These are phyloP conservation scores for Emmonsia crescens DNA, from an alignment of 2,329 filamentous ascomycete genomes.

Conservation along the genomic window DNA sequence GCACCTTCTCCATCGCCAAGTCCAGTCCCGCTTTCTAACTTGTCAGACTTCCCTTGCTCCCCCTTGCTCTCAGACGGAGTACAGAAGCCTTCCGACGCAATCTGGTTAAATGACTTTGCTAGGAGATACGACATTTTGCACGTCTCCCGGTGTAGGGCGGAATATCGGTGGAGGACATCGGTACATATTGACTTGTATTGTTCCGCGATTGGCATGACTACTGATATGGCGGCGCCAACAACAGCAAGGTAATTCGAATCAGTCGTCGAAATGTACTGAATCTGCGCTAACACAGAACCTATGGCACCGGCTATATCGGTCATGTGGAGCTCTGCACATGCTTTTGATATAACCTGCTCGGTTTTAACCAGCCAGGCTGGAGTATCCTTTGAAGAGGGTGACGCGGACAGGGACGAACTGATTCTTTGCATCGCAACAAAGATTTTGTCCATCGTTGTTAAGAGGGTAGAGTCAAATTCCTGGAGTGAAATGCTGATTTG, in stretches of 20 bases:
- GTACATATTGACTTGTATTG: conserved; percentile 58
- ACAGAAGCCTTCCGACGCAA: conserved; percentile 82
- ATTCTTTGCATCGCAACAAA: conserved; percentile 70
- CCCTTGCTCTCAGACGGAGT: conserved; percentile 72
- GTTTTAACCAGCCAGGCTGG: conserved; percentile 51
- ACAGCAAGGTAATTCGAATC: conserved; percentile 33
- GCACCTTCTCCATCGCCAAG: conserved; percentile 90
- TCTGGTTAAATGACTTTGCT: conserved; percentile 63
- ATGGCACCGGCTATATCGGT: conserved; percentile 42
- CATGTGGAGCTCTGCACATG: conserved; percentile 51
- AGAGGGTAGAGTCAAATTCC: conserved; percentile 47
- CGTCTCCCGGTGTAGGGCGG: conserved; percentile 56
- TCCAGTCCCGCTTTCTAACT: conserved; percentile 83
- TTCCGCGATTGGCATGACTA: conserved; percentile 58
- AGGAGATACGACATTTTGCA: conserved; percentile 67
- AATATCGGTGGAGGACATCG: conserved; percentile 47
- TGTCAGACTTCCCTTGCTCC: conserved; percentile 58
- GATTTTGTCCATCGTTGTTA: conserved; percentile 60
- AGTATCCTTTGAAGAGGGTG: conserved; percentile 52
- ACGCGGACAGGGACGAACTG: conserved; percentile 43
- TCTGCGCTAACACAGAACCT: conserved; percentile 33
- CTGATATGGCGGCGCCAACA: conserved; percentile 49
- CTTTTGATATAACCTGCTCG: conserved; percentile 42
- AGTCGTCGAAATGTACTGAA: conserved; percentile 37
- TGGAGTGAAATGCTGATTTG: conserved; percentile 21